A percentile compares a stretch with the other conserved stretches of the same genome.
These are phyloP conservation scores for Paraphoma sp. DNA, from an alignment of 2,329 filamentous ascomycete genomes.

Conservation along the genomic window DNA sequence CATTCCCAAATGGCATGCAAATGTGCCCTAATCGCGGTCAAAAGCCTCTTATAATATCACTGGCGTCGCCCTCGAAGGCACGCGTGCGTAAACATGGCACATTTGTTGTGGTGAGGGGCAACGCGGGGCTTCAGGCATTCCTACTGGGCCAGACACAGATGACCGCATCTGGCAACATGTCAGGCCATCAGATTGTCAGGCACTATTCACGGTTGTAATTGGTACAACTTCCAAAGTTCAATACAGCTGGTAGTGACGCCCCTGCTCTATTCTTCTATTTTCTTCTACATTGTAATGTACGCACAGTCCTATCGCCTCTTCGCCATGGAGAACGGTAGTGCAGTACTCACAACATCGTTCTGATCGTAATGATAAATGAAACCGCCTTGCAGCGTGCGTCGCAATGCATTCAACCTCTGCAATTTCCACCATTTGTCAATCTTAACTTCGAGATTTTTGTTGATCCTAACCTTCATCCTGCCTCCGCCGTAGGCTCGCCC, in stretches of 20 bases:
- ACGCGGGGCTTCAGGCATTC: constrained; percentile 24
- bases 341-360: constrained; percentile 43
- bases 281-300: neutral
- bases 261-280: neutral
- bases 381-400: constrained; percentile 62
- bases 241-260: no score
- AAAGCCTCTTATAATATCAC: no score
- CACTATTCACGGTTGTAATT: no score
- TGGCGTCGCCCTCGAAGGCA: neutral
- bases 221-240: no score
- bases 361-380: constrained; percentile 47
- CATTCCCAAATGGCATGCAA: neutral
- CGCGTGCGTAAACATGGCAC: constrained; percentile 13
- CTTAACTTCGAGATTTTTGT: constrained; percentile 64
- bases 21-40: neutral
- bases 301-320: constrained; percentile 15
- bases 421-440: constrained; percentile 80
- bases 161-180: no score
- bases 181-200: no score
- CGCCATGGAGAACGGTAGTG: constrained; percentile 40
- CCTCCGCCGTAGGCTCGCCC: constrained; percentile 65
- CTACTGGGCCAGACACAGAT: no score
- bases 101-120: constrained; percentile 30
- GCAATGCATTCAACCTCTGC: constrained; percentile 66
- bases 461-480: constrained; percentile 65